These are phyloP conservation scores for Odontarrhena argentea DNA, from an alignment of 345 rosid genomes.

Conservation along the genomic window DNA sequence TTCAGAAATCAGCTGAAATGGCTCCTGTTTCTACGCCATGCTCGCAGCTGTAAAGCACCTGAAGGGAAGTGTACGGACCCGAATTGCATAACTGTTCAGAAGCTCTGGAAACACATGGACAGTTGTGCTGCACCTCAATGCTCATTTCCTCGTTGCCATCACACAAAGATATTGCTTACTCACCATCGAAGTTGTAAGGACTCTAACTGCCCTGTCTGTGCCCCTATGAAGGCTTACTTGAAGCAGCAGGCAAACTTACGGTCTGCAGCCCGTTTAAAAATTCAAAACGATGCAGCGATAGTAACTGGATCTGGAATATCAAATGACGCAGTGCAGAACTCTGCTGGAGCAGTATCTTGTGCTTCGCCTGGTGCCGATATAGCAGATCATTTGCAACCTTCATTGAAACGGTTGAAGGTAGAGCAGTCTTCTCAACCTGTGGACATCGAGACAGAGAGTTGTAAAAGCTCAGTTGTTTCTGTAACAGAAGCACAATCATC, in stretches of 20 bases:
- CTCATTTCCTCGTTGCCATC: constrained; percentile 77
- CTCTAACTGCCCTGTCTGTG: constrained; percentile 84
- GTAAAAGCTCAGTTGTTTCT: constrained; percentile 48
- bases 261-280: constrained; percentile 49
- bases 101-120: constrained; percentile 82
- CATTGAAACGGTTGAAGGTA: constrained; percentile 80
- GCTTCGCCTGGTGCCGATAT: constrained; percentile 46
- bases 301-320: constrained; percentile 53
- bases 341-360: constrained; percentile 49
- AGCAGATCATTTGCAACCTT: constrained; percentile 70
- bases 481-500: constrained; percentile 49
- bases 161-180: constrained; percentile 64
- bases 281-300: constrained; percentile 45
- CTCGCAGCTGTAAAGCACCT: constrained; percentile 81
- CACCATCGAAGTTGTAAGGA: constrained; percentile 78
- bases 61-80: constrained; percentile 79
- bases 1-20: constrained; percentile 82
- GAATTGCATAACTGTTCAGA: constrained; percentile 67
- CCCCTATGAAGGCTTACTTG: constrained; percentile 72
- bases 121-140: constrained; percentile 63
- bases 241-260: constrained; percentile 58
- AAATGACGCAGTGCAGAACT: constrained; percentile 49
- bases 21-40: constrained; percentile 91
- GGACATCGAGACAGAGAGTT: constrained; percentile 51
- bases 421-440: constrained; percentile 66